Percentiles rank a stretch among this genome's conserved stretches.
These are phyloP conservation scores for Neurospora sublineolata DNA, from an alignment of 495 filamentous ascomycete species.

Conservation along the genomic window DNA sequence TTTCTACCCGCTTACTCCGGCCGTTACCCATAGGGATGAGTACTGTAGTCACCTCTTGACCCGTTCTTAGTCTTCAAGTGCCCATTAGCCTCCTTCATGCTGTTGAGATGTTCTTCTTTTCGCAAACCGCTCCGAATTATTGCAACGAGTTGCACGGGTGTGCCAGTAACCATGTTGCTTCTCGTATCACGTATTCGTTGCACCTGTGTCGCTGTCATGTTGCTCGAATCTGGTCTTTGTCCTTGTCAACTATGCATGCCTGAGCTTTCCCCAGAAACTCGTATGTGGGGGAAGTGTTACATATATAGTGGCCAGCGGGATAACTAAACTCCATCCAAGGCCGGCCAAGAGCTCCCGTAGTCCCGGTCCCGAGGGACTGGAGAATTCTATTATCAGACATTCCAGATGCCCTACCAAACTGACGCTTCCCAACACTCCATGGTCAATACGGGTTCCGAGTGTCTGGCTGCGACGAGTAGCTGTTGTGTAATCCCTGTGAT, in stretches of 20 bases:
- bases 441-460: not conserved
- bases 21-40: not conserved
- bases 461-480: not conserved
- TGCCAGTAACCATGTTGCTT: not conserved
- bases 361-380: not conserved
- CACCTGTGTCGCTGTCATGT: not conserved
- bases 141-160: not conserved
- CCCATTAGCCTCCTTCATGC: not conserved
- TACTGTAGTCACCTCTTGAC: not conserved
- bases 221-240: not conserved
- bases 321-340: not conserved
- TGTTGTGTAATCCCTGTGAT: not conserved
- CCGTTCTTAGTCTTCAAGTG: not conserved
- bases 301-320: not conserved
- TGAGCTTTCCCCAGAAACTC: not conserved
- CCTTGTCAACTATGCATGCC: not conserved
- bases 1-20: not conserved
- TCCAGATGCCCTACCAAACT: not conserved
- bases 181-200: not conserved
- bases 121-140: not conserved
- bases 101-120: not conserved
- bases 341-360: not conserved
- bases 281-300: not conserved
- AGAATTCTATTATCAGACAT: not conserved
- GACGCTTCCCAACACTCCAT: not conserved